phyloP scores from a whole-genome alignment of 805 yeast genomes.

The Kazachstania kunashirensis region DNA sequence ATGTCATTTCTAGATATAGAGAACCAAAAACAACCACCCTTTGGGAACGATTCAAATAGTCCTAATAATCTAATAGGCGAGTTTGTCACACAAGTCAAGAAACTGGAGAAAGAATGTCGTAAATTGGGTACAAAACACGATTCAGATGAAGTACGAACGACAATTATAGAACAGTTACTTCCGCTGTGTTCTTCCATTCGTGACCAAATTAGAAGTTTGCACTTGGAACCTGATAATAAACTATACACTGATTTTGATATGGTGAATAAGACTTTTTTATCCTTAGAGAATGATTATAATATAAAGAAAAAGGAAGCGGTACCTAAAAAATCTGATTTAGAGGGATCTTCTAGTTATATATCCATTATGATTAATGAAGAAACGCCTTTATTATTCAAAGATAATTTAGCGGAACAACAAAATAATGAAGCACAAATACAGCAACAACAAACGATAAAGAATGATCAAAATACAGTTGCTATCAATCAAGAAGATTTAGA shows the following conservation, averaged over 20 bases:
- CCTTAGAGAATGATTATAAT: conserved; percentile 38
- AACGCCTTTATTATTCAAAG: conserved; percentile 32
- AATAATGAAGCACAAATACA: conserved; percentile 5
- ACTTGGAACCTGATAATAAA: conserved; percentile 22
- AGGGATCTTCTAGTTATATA: conserved; percentile 14
- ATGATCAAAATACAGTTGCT: conserved; percentile 26
- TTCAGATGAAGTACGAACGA: conserved; percentile 27
- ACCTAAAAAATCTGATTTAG: neutral
- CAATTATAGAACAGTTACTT: conserved; percentile 16
- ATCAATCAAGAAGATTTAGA: conserved; percentile 45
- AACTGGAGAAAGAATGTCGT: conserved; percentile 9
- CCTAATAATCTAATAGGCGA: conserved; percentile 7
- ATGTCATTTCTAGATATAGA: conserved; percentile 24
- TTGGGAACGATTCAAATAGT: neutral
- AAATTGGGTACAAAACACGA: conserved; percentile 30
- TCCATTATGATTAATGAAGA: conserved; percentile 25
- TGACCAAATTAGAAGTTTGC: conserved; percentile 11
- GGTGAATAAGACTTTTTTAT: conserved; percentile 38
- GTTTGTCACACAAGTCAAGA: conserved; percentile 10
- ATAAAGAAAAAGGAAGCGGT: conserved; percentile 18
- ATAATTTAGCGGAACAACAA: conserved; percentile 8
- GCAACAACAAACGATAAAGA: conserved; percentile 25
- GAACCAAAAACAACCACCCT: conserved; percentile 4
- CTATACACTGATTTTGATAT: conserved; percentile 47
- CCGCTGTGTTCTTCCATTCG: conserved; percentile 15